A percentile compares a stretch with the other conserved stretches of the same genome.
Conservation (phyloP, 2,329 filamentous ascomycete species). For the Anthostomella pinea region DNA sequence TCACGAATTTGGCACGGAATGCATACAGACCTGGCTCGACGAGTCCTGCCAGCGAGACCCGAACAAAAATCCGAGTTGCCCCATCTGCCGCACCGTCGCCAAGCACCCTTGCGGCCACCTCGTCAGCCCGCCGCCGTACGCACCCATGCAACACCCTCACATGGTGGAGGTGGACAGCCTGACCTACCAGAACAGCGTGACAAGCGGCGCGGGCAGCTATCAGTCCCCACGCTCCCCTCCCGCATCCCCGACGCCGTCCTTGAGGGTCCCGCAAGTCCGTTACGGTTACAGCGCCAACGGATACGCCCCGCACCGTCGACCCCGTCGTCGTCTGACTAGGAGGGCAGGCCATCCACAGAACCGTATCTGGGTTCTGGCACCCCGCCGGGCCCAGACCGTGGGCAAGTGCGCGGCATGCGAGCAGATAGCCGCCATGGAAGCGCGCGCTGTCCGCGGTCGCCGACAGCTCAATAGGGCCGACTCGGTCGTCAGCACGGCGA, state of each 20-base stretch:
- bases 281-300: too few relatives aligned
- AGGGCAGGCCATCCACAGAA: constrained; percentile 23
- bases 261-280: constrained; percentile 13
- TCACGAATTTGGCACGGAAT: constrained; percentile 42
- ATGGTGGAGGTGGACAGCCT: too few relatives aligned
- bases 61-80: constrained; percentile 34
- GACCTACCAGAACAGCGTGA: too few relatives aligned
- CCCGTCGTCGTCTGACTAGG: constrained; percentile 22
- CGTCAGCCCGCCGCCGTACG: constrained; percentile 19
- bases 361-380: too few relatives aligned
- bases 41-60: constrained; percentile 34
- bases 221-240: background rate
- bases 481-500: too few relatives aligned
- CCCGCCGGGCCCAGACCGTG: constrained; percentile 27
- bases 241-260: constrained; percentile 1
- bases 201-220: too few relatives aligned
- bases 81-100: constrained; percentile 37
- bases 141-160: constrained; percentile 13
- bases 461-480: too few relatives aligned
- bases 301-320: too few relatives aligned
- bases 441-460: too few relatives aligned
- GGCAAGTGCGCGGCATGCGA: constrained; percentile 27
- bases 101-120: constrained; percentile 32
- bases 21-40: constrained; percentile 42
- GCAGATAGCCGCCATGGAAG: constrained; percentile 23